Evolutionary conservation across 2,329 filamentous ascomycete species (phyloP).

Genomic region (Phialophora verrucosa): DNA sequence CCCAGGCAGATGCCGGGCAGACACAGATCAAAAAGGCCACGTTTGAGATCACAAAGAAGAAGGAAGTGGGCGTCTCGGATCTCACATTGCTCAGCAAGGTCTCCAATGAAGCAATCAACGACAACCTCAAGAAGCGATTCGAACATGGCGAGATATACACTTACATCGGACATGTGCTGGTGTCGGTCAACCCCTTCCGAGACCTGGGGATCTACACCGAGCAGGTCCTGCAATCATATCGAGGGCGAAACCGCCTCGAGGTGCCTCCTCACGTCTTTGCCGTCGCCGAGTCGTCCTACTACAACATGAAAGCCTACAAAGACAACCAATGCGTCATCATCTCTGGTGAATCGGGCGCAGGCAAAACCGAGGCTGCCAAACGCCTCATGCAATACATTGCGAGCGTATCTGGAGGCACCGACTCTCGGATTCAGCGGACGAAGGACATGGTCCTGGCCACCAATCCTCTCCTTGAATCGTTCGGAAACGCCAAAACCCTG

Average conservation of each 20-base stretch:
- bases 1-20: constrained; percentile 51
- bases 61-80: constrained; percentile 98
- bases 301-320: constrained; percentile 99
- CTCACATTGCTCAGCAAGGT: constrained; percentile 97
- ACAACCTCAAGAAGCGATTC: constrained; percentile 97
- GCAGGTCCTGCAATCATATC: constrained; percentile 87
- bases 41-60: constrained; percentile 97
- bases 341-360: constrained; percentile 95
- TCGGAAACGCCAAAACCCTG: constrained; percentile 97
- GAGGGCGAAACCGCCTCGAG: constrained; percentile 95
- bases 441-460: constrained; percentile 99
- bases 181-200: constrained; percentile 97
- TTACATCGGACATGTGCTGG: constrained; percentile 98
- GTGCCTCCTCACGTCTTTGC: constrained; percentile 94
- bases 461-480: constrained; percentile 94
- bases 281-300: constrained; percentile 94
- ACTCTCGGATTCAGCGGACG: constrained; percentile 90
- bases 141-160: constrained; percentile 98
- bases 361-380: constrained; percentile 98
- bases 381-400: constrained; percentile 99
- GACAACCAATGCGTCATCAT: constrained; percentile 99
- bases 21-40: constrained; percentile 90
- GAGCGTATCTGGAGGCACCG: constrained; percentile 84
- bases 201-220: constrained; percentile 99
- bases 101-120: constrained; percentile 98